These are phyloP conservation scores for Neoarthrinium moseri DNA, from an alignment of 2,329 filamentous ascomycete species.

Conservation along the genomic window DNA sequence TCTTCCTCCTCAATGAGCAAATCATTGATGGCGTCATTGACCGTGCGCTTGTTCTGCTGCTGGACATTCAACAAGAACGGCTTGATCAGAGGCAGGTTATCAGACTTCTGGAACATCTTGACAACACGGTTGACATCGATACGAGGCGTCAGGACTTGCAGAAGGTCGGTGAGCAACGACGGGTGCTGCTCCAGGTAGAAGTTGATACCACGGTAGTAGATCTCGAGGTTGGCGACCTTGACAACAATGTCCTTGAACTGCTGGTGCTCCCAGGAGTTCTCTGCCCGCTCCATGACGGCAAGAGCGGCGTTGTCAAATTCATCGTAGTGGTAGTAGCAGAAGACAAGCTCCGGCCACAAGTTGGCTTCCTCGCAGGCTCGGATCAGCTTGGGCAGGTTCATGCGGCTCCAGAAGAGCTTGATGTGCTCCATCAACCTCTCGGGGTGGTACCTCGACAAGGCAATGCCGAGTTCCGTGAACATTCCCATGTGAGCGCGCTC, in stretches of 20 bases:
- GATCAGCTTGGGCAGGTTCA: constrained; percentile 98
- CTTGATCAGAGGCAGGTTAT: constrained; percentile 97
- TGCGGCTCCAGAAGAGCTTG: constrained; percentile 96
- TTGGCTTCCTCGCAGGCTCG: constrained; percentile 90
- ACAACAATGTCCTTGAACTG: constrained; percentile 98
- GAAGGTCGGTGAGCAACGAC: constrained; percentile 88
- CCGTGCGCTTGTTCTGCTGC: constrained; percentile 93
- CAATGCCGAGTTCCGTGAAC: constrained; percentile 92
- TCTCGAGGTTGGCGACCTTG: constrained; percentile 98
- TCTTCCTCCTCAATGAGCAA: constrained; percentile 98
- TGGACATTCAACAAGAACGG: constrained; percentile 97
- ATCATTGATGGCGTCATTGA: constrained; percentile 98
- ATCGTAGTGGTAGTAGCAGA: constrained; percentile 97
- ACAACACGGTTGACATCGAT: constrained; percentile 99
- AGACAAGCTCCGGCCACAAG: constrained; percentile 95
- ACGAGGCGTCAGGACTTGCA: constrained; percentile 86
- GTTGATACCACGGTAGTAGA: constrained; percentile 96
- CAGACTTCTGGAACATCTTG: constrained; percentile 97
- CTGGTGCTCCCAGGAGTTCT: constrained; percentile 98
- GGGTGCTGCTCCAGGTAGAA: constrained; percentile 98
- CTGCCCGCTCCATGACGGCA: constrained; percentile 95
- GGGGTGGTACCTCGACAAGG: constrained; percentile 90
- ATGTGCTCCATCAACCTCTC: constrained; percentile 98
- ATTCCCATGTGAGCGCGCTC: constrained; percentile 95
- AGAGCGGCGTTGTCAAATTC: constrained; percentile 97